These are phyloP conservation scores for Artemisia tridentata DNA, from an alignment of 129 eudicot genomes.

Conservation along the genomic window DNA sequence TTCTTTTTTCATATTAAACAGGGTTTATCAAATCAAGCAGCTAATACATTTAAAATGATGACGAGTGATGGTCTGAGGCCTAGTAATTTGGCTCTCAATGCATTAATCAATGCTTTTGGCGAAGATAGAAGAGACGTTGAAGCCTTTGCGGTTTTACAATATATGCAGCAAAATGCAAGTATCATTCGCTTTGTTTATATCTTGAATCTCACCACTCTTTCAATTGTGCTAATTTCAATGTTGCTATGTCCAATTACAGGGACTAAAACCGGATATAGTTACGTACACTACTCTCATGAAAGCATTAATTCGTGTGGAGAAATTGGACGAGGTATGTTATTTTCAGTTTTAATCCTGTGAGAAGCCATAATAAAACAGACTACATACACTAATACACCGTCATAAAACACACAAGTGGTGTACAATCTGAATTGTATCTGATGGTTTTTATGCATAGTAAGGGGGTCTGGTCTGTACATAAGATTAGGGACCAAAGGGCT, in stretches of 20 bases:
- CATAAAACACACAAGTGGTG: background rate
- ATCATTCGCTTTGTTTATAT: background rate
- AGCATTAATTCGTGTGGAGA: slow-evolving; percentile 82
- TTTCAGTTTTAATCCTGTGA: background rate
- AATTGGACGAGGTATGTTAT: slow-evolving; percentile 58
- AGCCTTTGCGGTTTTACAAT: slow-evolving; percentile 87
- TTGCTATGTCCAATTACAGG: slow-evolving; percentile 42
- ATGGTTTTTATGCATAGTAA: background rate
- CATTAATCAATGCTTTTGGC: slow-evolving; percentile 86
- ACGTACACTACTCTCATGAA: slow-evolving; percentile 97
- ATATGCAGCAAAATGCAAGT: slow-evolving; percentile 92
- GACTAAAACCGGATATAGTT: slow-evolving; percentile 83
- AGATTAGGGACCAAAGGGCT: no score
- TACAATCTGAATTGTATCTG: background rate
- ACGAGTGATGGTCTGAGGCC: slow-evolving; percentile 80
- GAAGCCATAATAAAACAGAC: slow-evolving; percentile 11
- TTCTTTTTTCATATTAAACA: slow-evolving; percentile 19
- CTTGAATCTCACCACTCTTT: background rate
- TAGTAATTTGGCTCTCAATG: slow-evolving; percentile 83
- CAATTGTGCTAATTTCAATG: background rate
- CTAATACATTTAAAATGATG: slow-evolving; percentile 81
- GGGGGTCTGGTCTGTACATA: background rate
- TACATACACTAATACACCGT: background rate
- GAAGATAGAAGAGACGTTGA: slow-evolving; percentile 90
- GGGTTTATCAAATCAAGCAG: slow-evolving; percentile 96